Percentiles rank a stretch among this genome's conserved stretches.
Evolutionary conservation across 139 green algal species (phyloP).

Genomic region (Tetradesmus lagerheimii): DNA sequence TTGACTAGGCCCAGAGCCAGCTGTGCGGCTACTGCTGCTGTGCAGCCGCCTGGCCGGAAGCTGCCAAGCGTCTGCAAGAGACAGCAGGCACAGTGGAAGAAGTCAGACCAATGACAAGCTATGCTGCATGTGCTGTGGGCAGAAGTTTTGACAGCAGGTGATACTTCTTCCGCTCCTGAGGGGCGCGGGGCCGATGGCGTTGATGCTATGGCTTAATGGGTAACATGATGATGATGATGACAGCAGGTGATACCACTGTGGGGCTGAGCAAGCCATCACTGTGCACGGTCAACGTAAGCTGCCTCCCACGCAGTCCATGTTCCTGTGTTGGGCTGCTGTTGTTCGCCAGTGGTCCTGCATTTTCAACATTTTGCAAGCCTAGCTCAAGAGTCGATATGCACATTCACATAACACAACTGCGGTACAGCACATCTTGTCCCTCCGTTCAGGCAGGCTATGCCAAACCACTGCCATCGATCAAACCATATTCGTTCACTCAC

Average conservation of each 20-base stretch:
- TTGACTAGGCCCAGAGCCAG: slow-evolving; percentile 45
- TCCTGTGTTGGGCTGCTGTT: not conserved
- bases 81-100: not conserved
- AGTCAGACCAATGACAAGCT: not conserved
- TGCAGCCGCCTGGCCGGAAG: slow-evolving; percentile 56
- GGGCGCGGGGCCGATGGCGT: no score
- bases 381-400: not conserved
- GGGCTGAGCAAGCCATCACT: no score
- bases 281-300: no score
- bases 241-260: no score
- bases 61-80: slow-evolving; percentile 58
- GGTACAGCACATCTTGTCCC: not conserved
- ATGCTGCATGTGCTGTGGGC: not conserved
- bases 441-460: not conserved
- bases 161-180: no score
- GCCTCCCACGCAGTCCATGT: not conserved
- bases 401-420: not conserved
- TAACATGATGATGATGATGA: no score
- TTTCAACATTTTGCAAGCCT: not conserved
- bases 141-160: no score
- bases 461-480: no score
- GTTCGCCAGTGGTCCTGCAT: not conserved
- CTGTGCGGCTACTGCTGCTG: slow-evolving; percentile 43
- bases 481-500: slow-evolving; percentile 54
- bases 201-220: no score